These are phyloP conservation scores for Boechera retrofracta DNA, from an alignment of 345 rosid genomes.

Conservation along the genomic window DNA sequence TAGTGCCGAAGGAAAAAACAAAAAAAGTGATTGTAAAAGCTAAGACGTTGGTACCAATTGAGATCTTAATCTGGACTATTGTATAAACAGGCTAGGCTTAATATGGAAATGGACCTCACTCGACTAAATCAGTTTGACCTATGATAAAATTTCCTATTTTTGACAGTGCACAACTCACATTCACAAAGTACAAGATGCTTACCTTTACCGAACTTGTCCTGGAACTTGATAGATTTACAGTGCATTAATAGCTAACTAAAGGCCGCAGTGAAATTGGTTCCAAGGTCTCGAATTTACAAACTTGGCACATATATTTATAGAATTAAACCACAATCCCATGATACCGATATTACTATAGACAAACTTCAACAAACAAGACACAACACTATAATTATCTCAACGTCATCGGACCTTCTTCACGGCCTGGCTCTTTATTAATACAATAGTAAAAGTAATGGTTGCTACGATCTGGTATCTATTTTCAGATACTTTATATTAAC, in stretches of 20 bases:
- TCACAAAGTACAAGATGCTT: neutral
- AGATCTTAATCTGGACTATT: no score
- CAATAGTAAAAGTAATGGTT: slow-evolving; percentile 1
- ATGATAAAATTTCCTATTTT: no score
- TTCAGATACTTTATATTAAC: slow-evolving; percentile 18
- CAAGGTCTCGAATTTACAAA: neutral
- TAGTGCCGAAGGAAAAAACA: no score
- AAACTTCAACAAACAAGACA: slow-evolving; percentile 24
- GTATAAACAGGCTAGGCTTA: no score
- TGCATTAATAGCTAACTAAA: neutral
- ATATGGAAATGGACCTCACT: no score
- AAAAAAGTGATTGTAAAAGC: no score
- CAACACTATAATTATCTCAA: slow-evolving; percentile 11
- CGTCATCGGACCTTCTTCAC: neutral
- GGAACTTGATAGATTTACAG: neutral
- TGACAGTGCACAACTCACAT: no score
- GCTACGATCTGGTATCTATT: slow-evolving; percentile 14
- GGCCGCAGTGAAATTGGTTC: neutral
- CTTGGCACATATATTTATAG: neutral
- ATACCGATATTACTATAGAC: neutral
- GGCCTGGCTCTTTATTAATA: slow-evolving; percentile 26
- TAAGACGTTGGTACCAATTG: no score
- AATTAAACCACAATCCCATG: neutral
- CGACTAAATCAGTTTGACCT: no score
- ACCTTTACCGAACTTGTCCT: neutral